phyloP scores from a whole-genome alignment of 2,329 filamentous ascomycete species.

The Pleomassaria siparia region DNA sequence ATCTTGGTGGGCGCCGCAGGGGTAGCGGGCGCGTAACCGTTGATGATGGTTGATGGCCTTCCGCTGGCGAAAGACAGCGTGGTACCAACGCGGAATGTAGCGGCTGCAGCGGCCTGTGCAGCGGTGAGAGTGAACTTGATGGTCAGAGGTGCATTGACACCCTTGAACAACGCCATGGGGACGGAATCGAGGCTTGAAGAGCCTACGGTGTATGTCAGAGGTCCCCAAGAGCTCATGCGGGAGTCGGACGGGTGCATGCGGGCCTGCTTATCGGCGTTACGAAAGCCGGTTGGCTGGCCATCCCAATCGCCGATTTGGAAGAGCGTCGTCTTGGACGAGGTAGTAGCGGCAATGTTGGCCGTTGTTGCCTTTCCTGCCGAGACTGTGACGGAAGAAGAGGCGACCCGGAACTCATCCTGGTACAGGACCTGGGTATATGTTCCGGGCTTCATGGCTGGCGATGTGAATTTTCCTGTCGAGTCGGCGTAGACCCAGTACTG shows the following conservation, averaged over 20 bases:
- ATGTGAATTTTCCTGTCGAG: conserved; percentile 60
- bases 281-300: conserved; percentile 60
- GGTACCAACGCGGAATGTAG: conserved; percentile 65
- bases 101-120: conserved; percentile 51
- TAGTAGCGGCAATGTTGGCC: conserved; percentile 54
- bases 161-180: conserved; percentile 68
- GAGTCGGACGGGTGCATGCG: conserved; percentile 69
- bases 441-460: conserved; percentile 67
- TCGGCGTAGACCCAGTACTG: conserved; percentile 67
- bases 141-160: conserved; percentile 60
- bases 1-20: conserved; percentile 63
- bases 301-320: conserved; percentile 69
- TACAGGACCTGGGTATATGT: conserved; percentile 70
- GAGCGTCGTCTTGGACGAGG: conserved; percentile 54
- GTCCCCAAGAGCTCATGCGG: conserved; percentile 64
- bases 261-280: conserved; percentile 66
- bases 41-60: conserved; percentile 60
- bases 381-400: conserved; percentile 49
- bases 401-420: conserved; percentile 60
- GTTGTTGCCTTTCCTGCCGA: conserved; percentile 52
- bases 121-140: conserved; percentile 61
- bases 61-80: conserved; percentile 64
- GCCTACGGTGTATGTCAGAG: conserved; percentile 63
- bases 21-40: conserved; percentile 53
- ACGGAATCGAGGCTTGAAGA: conserved; percentile 56